A percentile compares a stretch with the other conserved stretches of the same genome.
phyloP scores from a whole-genome alignment of 192 early-diverging fungal genomes.

The Podochytrium sp. region DNA sequence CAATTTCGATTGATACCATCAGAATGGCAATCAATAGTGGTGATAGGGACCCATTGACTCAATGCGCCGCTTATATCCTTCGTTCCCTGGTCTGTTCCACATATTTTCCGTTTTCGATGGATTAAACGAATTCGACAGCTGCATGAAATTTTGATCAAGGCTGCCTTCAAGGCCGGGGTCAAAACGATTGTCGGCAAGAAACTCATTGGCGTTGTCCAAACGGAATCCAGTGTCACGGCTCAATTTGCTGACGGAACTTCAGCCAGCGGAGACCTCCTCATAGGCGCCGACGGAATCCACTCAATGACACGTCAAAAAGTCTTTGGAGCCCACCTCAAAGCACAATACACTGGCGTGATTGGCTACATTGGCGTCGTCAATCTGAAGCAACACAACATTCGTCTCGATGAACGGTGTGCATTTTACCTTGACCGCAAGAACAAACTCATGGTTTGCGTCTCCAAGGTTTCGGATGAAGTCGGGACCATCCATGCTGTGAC shows the following conservation, averaged over 20 bases:
- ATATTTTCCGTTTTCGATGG: not conserved
- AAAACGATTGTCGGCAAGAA: not conserved
- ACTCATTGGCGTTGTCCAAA: not conserved
- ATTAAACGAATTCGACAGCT: no score
- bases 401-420: not conserved
- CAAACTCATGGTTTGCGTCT: constrained; percentile 1
- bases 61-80: not conserved
- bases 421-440: constrained; percentile 26
- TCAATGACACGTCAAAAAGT: constrained; percentile 23
- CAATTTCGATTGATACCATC: not conserved
- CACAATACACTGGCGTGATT: constrained; percentile 8
- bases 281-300: constrained; percentile 16
- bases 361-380: constrained; percentile 23
- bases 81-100: not conserved
- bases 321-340: constrained; percentile 29
- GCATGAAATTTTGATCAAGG: constrained; percentile 7
- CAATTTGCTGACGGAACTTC: not conserved
- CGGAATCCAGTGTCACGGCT: not conserved
- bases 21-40: not conserved
- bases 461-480: not conserved
- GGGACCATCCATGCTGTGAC: not conserved
- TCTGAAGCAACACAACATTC: not conserved
- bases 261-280: constrained; percentile 9
- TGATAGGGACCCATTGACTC: not conserved
- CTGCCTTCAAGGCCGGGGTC: constrained; percentile 2